Base-by-base conservation (phyloP, 805 yeast species). In the Zygosaccharomyces rouxii region DNA sequence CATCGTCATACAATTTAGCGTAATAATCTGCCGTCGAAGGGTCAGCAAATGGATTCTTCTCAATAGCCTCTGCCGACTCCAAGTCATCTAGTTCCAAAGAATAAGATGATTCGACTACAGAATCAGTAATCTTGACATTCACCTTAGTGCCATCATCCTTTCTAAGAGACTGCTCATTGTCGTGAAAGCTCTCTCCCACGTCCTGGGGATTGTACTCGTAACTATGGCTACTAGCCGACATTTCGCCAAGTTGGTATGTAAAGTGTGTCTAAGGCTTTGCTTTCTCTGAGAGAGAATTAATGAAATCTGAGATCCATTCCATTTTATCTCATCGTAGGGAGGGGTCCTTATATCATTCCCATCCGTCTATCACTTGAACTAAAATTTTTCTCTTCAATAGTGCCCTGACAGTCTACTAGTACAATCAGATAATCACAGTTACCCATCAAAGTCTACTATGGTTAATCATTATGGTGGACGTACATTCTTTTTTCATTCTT, bases 11-110 rank as follows among this genome's bases (percentile, higher is more conserved):
- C 10, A 79, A 38, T 1, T 64, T 55, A 3, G 66, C 47, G 59
- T 76, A 81, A 54, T 73, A 62, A 30, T 72, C 71, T 1, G 76
- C 79, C 2, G 73, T 69, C 1, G 52, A 61, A 0, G 78, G 78
- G 53, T 80, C 79, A 19, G 48, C 48, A 38, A 59, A 59, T 5
- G 62, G 62, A 35, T 55, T 55, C n/a, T 48, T 35, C 19, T 14
- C 37, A 14, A 33, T 33, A 14, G 37, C 37, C 11, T 33, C 37
- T 10, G 37, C 37, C 1, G 37, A 33, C 10, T 33, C 37, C 21
- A 33, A 18, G 10, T 33, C 37, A 9, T 16, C 37, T 14, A 33
- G 10, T 33, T 33, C 37, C 3, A 33, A 14, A 14, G 37, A 33
- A 14, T 33, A 33, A 5, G 37, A 33, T 3, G 37, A 33, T n/a